Evolutionary conservation across 768 basidiomycete species (phyloP), one percentile per base, ranked within the genome.

Genomic region (Leccinum uliginosum): DNA sequence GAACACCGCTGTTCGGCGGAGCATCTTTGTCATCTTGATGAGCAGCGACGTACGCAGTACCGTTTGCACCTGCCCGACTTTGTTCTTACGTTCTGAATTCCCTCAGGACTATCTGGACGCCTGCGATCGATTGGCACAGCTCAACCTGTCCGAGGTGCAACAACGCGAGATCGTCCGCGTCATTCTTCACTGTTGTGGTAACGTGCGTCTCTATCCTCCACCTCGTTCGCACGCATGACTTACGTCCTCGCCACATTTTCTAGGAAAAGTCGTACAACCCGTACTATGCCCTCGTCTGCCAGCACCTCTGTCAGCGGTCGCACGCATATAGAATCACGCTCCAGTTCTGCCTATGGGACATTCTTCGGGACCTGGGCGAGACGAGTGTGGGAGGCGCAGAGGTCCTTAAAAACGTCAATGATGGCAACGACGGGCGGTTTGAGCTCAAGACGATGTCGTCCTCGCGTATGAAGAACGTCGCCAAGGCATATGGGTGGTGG

Each of bases 271-370:
- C 80, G 1, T 98, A 96, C 75, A 99, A 99, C 65, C 96, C 96
- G 0, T 99, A 92, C 73, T 98, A 98, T 72, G 82, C 91, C 6
- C 84, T 98, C 49, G 86, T 98, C 35, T 84, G 85, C 59, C 87
- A 92, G 62, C 86, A 91, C 12, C 83, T 98, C 27, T 91, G 91
- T 66, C 77, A 80, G 9, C 75, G 75, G 9, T 86, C 93, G 0
- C 93, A 96, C 67, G 83, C 88, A 5, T 86, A 93, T 76, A 91
- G 84, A 65, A 88, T 98, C 63, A 98, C 97, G 2, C 76, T 98
- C 21, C 97, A 98, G 66, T 98, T 91, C 70, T 91, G 86, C 63
- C 74, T 98, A 6, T 99, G 97, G 97, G 97, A 99, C 69, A 95
- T 98, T 68, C 74, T 98, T 27, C 87, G 96, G 9, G 91, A 91